A percentile compares a stretch with the other conserved stretches of the same genome.
Conservation (phyloP, 2,329 filamentous ascomycete genomes). For the Aspergillus caelatus region DNA sequence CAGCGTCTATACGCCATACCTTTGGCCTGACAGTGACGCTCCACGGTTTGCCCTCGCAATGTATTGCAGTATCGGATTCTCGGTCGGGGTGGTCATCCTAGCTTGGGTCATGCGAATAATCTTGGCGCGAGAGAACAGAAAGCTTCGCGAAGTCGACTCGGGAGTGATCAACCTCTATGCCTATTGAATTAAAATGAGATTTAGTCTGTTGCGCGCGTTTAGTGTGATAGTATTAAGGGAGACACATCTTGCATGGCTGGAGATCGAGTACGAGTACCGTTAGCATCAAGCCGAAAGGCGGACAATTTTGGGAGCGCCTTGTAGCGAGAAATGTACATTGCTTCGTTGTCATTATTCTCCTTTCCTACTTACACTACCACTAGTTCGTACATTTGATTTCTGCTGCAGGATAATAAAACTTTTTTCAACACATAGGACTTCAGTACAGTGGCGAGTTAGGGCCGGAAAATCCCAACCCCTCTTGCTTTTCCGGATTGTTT, state of each 20-base stretch:
- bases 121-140: conserved; percentile 13
- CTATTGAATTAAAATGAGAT: conserved; percentile 1
- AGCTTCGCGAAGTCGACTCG: conserved; percentile 14
- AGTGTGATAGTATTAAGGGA: not conserved
- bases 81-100: conserved; percentile 16
- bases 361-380: not conserved
- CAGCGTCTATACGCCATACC: conserved; percentile 45
- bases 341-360: too few relatives aligned
- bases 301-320: too few relatives aligned
- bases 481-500: not conserved
- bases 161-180: conserved; percentile 17
- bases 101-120: conserved; percentile 16
- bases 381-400: rapidly evolving
- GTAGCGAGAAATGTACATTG: too few relatives aligned
- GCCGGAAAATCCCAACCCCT: not conserved
- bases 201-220: not conserved
- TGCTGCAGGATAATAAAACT: not conserved
- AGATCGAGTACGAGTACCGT: too few relatives aligned
- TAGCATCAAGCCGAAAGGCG: too few relatives aligned
- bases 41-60: conserved; percentile 17
- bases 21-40: conserved; percentile 33
- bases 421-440: not conserved
- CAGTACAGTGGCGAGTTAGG: not conserved
- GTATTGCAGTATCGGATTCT: conserved; percentile 20
- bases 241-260: not conserved